Percentiles rank a stretch among this genome's conserved stretches.
These are phyloP conservation scores for Euphorbia pulcherrima DNA, from an alignment of 345 rosid genomes.

Conservation along the genomic window DNA sequence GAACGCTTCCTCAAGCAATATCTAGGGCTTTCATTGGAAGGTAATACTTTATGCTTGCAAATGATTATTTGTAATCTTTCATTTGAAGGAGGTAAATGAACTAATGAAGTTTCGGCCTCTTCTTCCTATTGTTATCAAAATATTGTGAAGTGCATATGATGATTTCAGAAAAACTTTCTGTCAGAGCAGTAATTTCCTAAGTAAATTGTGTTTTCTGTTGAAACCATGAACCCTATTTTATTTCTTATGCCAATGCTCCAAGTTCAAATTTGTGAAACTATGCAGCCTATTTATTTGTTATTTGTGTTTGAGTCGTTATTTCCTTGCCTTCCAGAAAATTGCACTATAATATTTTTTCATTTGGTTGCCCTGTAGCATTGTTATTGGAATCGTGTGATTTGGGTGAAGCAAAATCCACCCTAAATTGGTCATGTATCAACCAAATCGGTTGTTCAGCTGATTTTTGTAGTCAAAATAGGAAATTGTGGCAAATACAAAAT, in stretches of 20 bases:
- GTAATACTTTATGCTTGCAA: conserved; percentile 30
- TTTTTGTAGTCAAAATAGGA: no score
- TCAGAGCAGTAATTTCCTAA: not conserved
- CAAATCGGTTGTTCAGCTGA: no score
- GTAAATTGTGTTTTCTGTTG: not conserved
- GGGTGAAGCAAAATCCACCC: no score
- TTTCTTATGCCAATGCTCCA: not conserved
- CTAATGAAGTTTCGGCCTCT: not conserved
- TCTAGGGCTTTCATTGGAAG: conserved; percentile 97
- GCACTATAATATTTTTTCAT: not conserved
- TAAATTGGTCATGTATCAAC: no score
- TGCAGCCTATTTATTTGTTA: not conserved
- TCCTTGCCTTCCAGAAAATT: not conserved
- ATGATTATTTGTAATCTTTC: not conserved
- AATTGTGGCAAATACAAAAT: no score
- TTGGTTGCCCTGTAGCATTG: not conserved
- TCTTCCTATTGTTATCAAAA: not conserved
- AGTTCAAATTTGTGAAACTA: not conserved
- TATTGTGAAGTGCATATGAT: not conserved
- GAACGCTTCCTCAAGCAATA: conserved; percentile 76
- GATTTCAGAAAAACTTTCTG: not conserved
- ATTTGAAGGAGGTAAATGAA: not conserved
- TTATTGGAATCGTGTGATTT: no score
- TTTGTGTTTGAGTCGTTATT: not conserved
- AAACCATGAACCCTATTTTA: not conserved